Evolutionary conservation across 2,329 filamentous ascomycete genomes (phyloP).

Genomic region (Aspergillus costaricaensis): DNA sequence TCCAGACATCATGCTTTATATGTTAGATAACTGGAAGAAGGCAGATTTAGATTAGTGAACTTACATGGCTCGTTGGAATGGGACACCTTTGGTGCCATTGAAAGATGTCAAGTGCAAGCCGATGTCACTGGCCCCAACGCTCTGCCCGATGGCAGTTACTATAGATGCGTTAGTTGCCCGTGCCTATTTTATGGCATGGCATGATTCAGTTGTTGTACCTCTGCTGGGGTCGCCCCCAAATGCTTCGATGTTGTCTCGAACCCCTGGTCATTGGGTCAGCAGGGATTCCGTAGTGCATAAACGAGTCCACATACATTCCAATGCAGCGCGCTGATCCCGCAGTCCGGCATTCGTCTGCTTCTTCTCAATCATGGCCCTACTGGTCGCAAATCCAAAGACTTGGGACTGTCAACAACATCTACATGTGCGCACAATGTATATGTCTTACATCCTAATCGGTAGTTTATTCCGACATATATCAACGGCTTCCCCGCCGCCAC

Average conservation of each 20-base stretch:
- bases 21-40: neutral
- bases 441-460: slow-evolving; percentile 17
- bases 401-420: neutral
- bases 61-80: slow-evolving; percentile 35
- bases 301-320: slow-evolving; percentile 29
- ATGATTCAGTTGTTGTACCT: slow-evolving; percentile 10
- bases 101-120: slow-evolving; percentile 30
- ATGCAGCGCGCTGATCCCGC: slow-evolving; percentile 34
- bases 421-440: too few relatives aligned
- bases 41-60: neutral
- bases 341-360: slow-evolving; percentile 34
- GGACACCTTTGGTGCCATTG: slow-evolving; percentile 24
- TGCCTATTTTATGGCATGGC: neutral
- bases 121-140: slow-evolving; percentile 33
- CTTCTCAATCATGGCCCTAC: slow-evolving; percentile 21
- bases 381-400: slow-evolving; percentile 24
- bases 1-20: slow-evolving; percentile 33
- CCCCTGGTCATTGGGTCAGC: slow-evolving; percentile 12
- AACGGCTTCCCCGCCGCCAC: slow-evolving; percentile 12
- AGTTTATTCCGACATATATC: slow-evolving; percentile 21
- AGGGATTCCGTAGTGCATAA: neutral
- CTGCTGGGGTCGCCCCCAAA: slow-evolving; percentile 20
- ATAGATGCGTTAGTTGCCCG: neutral
- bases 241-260: slow-evolving; percentile 19
- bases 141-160: slow-evolving; percentile 35